Base-by-base conservation (phyloP, 257 asterid species). In the Haberlea rhodopensis region DNA sequence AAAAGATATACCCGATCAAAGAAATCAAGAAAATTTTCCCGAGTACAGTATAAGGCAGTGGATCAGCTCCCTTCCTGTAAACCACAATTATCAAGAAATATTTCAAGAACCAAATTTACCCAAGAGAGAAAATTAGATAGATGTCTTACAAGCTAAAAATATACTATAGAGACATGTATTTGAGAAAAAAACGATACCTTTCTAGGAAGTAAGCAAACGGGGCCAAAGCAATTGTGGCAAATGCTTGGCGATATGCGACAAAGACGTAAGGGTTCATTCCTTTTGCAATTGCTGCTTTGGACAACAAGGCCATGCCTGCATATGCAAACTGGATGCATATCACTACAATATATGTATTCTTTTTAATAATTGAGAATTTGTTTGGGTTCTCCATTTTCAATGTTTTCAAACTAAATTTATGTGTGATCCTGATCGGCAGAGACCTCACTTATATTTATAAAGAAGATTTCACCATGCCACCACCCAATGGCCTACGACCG, bases 261-360 rank as follows among this genome's bases (percentile, higher is more conserved):
- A 82, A 85, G 27, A 82, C 34, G 9, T 59, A 82, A 70, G 91
- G 85, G 53, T 70, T 80, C 88, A 85, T 78, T 32, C 91, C 91
- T 57, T 68, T 37, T 21, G 74, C 64, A 0, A 80, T 71, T 48
- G 88, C 84, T 53, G 80, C 81, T 73, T 85, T 85, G 13, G 88
- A 80, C 56, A 85, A 76, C 29, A 85, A 62, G 6, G 91, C 74
- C 91, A 80, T 82, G 61, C 88, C 91, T 67, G 91, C 77, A 43
- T 64, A 80, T 5, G 73, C 67, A 54, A 79, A 57, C 66, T 80
- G 87, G 24, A 78, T 73, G 28, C 72, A 45, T 21, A 85, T 43
- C 85, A 85, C 79, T 16, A 60, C 87, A 10, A 82, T 19, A 18
- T 55, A 76, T 19, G 75, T 64, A 51, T 76, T 82, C 19, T 76